Percentiles rank a stretch among this genome's conserved stretches.
These are phyloP conservation scores for Xylaria sp. DNA, from an alignment of 2,329 filamentous ascomycete genomes.

Conservation along the genomic window DNA sequence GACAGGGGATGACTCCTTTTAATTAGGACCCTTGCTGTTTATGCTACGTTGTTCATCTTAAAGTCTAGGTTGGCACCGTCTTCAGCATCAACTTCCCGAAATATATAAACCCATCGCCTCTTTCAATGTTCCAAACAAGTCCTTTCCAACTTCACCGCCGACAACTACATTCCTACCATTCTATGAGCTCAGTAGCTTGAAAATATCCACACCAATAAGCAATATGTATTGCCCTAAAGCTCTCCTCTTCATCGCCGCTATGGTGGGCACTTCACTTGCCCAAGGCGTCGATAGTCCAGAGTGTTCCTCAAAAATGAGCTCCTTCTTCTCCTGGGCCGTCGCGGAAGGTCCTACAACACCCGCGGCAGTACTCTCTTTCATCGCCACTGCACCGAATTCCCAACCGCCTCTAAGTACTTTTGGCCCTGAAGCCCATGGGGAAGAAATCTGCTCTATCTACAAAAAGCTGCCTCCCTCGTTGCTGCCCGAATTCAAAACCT, in stretches of 20 bases:
- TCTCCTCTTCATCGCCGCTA: constrained; percentile 17
- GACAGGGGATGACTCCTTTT: constrained; percentile 9
- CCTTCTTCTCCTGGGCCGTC: constrained; percentile 27
- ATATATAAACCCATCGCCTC: constrained; percentile 24
- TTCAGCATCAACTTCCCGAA: background rate
- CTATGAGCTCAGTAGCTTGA: background rate
- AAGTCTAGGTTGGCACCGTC: background rate
- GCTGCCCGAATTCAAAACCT: constrained; percentile 22
- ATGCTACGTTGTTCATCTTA: background rate
- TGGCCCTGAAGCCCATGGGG: constrained; percentile 16
- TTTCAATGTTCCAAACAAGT: background rate
- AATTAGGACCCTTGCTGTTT: constrained; percentile 9
- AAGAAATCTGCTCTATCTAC: constrained; percentile 33
- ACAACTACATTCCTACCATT: background rate
- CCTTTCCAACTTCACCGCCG: background rate
- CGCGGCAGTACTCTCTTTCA: constrained; percentile 22
- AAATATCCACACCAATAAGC: constrained; percentile 9
- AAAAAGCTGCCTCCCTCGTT: constrained; percentile 20
- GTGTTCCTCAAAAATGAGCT: constrained; percentile 24
- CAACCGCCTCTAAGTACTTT: constrained; percentile 18
- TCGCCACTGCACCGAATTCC: constrained; percentile 18
- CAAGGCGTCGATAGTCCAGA: constrained; percentile 25
- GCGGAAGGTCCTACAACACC: constrained; percentile 32
- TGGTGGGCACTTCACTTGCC: constrained; percentile 24
- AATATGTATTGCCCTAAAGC: constrained; percentile 21